Evolutionary conservation across 345 rosid species (phyloP), one percentile per base, ranked within the genome.

Genomic region (Mercurialis annua): DNA sequence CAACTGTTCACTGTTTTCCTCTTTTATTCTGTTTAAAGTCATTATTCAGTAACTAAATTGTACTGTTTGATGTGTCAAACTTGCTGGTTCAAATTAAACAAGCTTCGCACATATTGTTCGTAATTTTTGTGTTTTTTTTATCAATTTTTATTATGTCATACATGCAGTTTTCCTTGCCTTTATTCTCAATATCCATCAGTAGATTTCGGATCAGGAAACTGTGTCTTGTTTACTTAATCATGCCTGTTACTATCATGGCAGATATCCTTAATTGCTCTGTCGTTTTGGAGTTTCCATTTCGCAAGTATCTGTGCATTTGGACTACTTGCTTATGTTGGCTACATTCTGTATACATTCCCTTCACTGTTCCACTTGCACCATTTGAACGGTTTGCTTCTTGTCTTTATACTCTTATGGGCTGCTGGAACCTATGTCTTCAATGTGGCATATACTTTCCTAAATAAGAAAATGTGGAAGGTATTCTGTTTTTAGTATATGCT

Each of bases 241-340:
- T 14, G 15, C 24, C 60, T 70, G 61, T 44, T 59, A 47, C 23
- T n/a, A n/a, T 40, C 30, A 23, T 64, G 68, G 21, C 78, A 81
- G 85, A 68, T 81, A 49, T 76, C 79, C 44, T 66, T 81, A 74
- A 72, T 81, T 56, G 78, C 78, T 44, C 75, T 81, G 54, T 70
- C 85, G 29, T 70, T 76, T 47, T 81, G 85, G 85, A 76, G 82
- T 71, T 78, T 81, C 62, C 76, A 61, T 60, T 81, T 81, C 68
- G 85, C 82, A 64, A 81, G 85, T 62, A 46, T 81, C 53, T 78
- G 82, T 27, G 81, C 85, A 59, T 78, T 81, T 53, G 85, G 80
- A 34, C 69, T 81, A 34, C 85, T 81, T 26, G 82, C 82, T 53
- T 78, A 81, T 55, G 85, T 81, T 58, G 85, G 82, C 74, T 81